Conservation (phyloP, 2,329 filamentous ascomycete genomes). For the Chaetomiaceae sp. region DNA sequence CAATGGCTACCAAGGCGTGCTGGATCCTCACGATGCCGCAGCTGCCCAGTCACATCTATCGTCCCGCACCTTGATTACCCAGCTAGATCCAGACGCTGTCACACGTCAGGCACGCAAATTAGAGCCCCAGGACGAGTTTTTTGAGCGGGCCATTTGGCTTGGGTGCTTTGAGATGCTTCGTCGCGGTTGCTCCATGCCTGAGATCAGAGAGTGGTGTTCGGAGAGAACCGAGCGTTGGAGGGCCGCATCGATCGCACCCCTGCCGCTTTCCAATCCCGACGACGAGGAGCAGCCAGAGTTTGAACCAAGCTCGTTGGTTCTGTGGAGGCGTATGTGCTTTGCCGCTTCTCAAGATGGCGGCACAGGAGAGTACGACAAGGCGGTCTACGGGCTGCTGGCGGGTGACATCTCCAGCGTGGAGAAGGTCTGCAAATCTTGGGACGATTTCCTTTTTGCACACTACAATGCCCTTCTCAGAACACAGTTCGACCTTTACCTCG, state of each 20-base stretch:
- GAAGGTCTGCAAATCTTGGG: conserved; percentile 72
- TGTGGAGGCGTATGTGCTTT: conserved; percentile 78
- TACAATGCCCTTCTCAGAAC: conserved; percentile 81
- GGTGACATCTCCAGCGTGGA: conserved; percentile 77
- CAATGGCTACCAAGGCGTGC: conserved; percentile 59
- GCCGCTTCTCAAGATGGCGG: conserved; percentile 64
- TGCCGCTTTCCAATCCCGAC: conserved; percentile 54
- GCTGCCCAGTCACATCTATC: conserved; percentile 54
- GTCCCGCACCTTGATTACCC: conserved; percentile 65
- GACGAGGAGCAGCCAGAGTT: conserved; percentile 39
- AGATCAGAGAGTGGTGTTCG: conserved; percentile 80
- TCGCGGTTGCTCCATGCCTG: conserved; percentile 68
- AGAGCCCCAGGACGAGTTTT: conserved; percentile 78
- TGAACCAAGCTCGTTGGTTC: conserved; percentile 46
- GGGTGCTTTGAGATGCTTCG: conserved; percentile 92
- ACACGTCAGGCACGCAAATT: conserved; percentile 72
- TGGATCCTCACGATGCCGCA: conserved; percentile 59
- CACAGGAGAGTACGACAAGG: conserved; percentile 74
- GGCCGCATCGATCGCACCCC: conserved; percentile 72
- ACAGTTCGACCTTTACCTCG: conserved; percentile 71
- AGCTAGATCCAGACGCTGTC: conserved; percentile 88
- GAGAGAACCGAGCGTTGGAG: conserved; percentile 87
- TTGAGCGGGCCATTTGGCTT: conserved; percentile 86
- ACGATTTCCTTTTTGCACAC: conserved; percentile 81
- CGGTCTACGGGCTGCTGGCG: conserved; percentile 85